phyloP scores from a whole-genome alignment of 768 basidiomycete genomes.

The Pisolithus sp. region DNA sequence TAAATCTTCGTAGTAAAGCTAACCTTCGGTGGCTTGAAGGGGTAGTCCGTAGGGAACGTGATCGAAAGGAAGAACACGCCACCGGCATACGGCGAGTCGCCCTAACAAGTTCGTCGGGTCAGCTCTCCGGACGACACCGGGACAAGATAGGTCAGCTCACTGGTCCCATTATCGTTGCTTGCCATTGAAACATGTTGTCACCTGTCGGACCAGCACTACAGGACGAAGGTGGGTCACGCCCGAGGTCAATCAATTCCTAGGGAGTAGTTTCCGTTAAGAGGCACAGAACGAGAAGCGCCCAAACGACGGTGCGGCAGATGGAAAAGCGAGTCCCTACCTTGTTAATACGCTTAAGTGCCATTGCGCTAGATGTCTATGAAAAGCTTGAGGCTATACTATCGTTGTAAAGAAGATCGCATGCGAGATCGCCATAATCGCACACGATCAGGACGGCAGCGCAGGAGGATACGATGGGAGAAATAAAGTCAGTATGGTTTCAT shows the following conservation, averaged over 20 bases:
- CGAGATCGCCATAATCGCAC: slow-evolving; percentile 33
- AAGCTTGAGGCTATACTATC: slow-evolving; percentile 11
- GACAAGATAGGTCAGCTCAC: slow-evolving; percentile 43
- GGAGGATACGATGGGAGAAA: slow-evolving; percentile 2
- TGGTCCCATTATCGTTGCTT: slow-evolving; percentile 99
- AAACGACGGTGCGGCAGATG: slow-evolving; percentile 5
- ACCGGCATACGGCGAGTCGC: slow-evolving; percentile 96
- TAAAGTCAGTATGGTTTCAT: not conserved
- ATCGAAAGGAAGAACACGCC: slow-evolving; percentile 99
- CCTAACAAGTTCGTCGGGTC: slow-evolving; percentile 39
- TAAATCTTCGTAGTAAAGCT: slow-evolving; percentile 99
- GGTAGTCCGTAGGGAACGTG: slow-evolving; percentile 94
- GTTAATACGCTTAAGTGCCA: slow-evolving; percentile 99
- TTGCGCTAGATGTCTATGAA: slow-evolving; percentile 27
- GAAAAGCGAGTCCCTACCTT: slow-evolving; percentile 51
- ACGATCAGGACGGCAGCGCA: slow-evolving; percentile 26
- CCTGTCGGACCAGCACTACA: slow-evolving; percentile 98
- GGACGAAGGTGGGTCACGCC: slow-evolving; percentile 97
- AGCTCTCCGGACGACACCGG: slow-evolving; percentile 3
- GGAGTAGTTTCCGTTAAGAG: slow-evolving; percentile 8
- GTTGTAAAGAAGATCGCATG: slow-evolving; percentile 10
- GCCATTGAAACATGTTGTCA: slow-evolving; percentile 99
- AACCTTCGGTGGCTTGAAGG: slow-evolving; percentile 99
- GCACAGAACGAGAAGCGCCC: slow-evolving; percentile 14
- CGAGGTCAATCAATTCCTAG: slow-evolving; percentile 98